Evolutionary conservation across 371 early-diverging fungal genomes (phyloP).

Genomic region (Scutellospora calospora): DNA sequence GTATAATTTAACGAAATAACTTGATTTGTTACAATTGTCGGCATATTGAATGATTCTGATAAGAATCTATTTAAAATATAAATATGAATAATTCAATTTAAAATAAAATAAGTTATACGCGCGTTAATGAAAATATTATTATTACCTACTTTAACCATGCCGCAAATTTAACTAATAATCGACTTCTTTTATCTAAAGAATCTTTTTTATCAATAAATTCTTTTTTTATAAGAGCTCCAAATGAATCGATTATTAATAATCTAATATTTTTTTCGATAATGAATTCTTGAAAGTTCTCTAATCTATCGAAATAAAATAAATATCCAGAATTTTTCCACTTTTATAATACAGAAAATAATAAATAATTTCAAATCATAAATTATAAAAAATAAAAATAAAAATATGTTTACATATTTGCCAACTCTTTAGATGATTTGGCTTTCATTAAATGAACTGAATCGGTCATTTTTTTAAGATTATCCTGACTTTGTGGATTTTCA

Average conservation of each 20-base stretch:
- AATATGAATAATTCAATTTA: not conserved
- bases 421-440: conserved; percentile 29
- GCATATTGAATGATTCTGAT: conserved; percentile 44
- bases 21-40: conserved; percentile 42
- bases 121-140: not conserved
- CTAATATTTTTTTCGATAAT: conserved; percentile 7
- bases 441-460: conserved; percentile 34
- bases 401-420: conserved; percentile 33
- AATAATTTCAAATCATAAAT: not conserved
- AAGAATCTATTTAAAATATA: conserved; percentile 28
- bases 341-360: conserved; percentile 1
- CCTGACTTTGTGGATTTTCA: conserved; percentile 6
- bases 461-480: conserved; percentile 33
- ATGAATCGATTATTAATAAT: conserved; percentile 42
- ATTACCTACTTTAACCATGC: conserved; percentile 38
- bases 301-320: conserved; percentile 17
- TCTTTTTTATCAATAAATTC: not conserved
- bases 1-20: not conserved
- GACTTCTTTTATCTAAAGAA: conserved; percentile 32
- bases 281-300: not conserved
- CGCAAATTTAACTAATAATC: conserved; percentile 38
- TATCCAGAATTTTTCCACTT: conserved; percentile 35
- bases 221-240: conserved; percentile 38
- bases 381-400: not conserved
- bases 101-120: not conserved